Evolutionary conservation across 2,329 filamentous ascomycete genomes (phyloP).

Genomic region (Colletotrichum camelliae): DNA sequence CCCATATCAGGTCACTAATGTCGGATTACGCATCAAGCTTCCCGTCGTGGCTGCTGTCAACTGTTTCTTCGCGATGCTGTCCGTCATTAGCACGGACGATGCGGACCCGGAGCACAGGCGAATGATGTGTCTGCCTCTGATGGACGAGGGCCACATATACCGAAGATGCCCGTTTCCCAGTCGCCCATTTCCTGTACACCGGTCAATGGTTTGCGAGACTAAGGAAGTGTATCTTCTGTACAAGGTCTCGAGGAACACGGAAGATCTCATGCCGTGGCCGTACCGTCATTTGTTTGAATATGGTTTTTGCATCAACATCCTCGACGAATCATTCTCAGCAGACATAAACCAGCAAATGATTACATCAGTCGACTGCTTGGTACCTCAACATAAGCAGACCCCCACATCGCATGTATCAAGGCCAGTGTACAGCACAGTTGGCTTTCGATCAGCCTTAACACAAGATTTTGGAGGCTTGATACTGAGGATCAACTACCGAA

Average conservation of each 20-base stretch:
- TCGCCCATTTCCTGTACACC: background rate
- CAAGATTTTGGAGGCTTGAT: background rate
- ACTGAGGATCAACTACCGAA: background rate
- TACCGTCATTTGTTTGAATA: slow-evolving; percentile 4
- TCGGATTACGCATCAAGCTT: slow-evolving; percentile 3
- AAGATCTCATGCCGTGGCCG: background rate
- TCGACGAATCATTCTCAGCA: slow-evolving; percentile 2
- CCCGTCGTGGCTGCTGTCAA: slow-evolving; percentile 6
- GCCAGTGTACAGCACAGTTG: slow-evolving; percentile 8
- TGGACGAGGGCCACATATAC: background rate
- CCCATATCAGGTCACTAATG: slow-evolving; percentile 8
- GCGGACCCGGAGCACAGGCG: slow-evolving; percentile 1
- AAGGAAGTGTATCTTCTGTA: slow-evolving; percentile 1
- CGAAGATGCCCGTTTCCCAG: slow-evolving; percentile 6
- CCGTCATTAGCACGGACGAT: slow-evolving; percentile 14
- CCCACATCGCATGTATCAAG: slow-evolving; percentile 1
- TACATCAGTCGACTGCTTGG: slow-evolving; percentile 7
- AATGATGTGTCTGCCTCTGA: slow-evolving; percentile 12
- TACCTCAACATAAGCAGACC: slow-evolving; percentile 12
- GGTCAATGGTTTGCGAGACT: background rate
- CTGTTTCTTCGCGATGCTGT: slow-evolving; percentile 9
- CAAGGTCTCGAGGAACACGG: background rate
- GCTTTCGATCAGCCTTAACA: background rate
- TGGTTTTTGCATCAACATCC: background rate
- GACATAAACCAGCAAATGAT: background rate